Conservation (phyloP, 805 yeast genomes). For the Saccharomyces mikatae region DNA sequence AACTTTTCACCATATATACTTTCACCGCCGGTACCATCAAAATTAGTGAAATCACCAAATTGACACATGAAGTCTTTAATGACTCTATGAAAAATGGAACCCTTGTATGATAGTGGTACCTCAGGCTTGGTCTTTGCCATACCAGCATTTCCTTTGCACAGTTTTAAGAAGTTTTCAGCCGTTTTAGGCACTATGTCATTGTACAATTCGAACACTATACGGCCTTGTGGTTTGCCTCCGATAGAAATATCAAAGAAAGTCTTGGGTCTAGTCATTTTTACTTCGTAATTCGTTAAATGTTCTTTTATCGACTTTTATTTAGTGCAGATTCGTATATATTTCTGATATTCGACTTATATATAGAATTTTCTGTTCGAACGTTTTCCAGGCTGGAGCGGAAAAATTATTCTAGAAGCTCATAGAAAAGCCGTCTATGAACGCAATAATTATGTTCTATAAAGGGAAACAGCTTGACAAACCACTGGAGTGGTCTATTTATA, state of each 20-base stretch:
- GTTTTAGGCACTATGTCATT: conserved; percentile 76
- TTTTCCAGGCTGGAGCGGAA: neutral
- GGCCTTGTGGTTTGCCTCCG: conserved; percentile 61
- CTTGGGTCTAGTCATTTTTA: conserved; percentile 34
- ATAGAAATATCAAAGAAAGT: conserved; percentile 75
- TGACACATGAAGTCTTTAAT: conserved; percentile 87
- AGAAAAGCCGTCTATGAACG: neutral
- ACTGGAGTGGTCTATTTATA: neutral
- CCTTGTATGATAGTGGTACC: conserved; percentile 64
- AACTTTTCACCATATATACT: conserved; percentile 78
- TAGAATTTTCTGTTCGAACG: neutral
- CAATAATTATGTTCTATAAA: neutral
- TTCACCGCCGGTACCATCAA: conserved; percentile 73
- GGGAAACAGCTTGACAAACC: neutral
- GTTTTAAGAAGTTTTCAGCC: conserved; percentile 79
- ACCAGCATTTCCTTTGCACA: conserved; percentile 82
- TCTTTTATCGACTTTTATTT: neutral
- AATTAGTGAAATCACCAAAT: conserved; percentile 85
- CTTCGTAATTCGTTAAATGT: neutral
- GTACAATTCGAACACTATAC: conserved; percentile 69
- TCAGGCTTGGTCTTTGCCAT: conserved; percentile 22
- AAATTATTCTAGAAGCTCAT: neutral
- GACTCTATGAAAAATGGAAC: conserved; percentile 87
- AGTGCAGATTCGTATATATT: too few species aligned
- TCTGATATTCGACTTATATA: neutral